These are phyloP conservation scores for Mycena indigotica DNA, from an alignment of 768 basidiomycete species.

Conservation along the genomic window DNA sequence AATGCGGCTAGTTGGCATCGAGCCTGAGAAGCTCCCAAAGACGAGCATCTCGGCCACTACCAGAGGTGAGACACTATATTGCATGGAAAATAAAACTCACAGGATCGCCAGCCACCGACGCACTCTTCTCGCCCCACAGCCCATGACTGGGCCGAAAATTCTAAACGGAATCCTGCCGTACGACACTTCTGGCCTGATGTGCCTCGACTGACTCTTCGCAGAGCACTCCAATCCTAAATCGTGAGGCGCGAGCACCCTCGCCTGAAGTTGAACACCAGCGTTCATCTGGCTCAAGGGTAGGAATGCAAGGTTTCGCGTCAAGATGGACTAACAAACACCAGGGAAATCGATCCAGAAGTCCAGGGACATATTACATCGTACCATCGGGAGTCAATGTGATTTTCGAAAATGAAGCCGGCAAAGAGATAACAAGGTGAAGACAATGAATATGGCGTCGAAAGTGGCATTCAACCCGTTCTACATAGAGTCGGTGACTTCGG, in stretches of 20 bases:
- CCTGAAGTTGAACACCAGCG: too few relatives aligned
- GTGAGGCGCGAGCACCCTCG: too few relatives aligned
- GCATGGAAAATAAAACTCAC: background rate
- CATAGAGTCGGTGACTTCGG: slow-evolving; percentile 60
- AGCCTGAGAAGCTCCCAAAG: slow-evolving; percentile 10
- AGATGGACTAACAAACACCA: background rate
- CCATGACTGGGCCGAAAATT: background rate
- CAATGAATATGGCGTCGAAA: too few relatives aligned
- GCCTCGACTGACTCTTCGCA: too few relatives aligned
- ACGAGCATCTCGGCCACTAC: background rate
- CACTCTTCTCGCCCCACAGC: background rate
- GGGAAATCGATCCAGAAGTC: background rate
- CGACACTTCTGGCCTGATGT: background rate
- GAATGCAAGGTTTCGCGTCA: too few relatives aligned
- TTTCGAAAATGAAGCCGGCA: slow-evolving; percentile 66
- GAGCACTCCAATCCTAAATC: too few relatives aligned
- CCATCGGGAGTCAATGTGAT: slow-evolving; percentile 66
- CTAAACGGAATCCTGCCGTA: background rate
- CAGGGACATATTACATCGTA: slow-evolving; percentile 53
- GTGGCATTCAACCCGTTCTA: too few relatives aligned
- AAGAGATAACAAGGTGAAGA: slow-evolving; percentile 61
- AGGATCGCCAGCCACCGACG: background rate
- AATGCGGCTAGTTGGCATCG: slow-evolving; percentile 9
- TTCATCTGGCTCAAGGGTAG: too few relatives aligned
- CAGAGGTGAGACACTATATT: background rate